Base-by-base conservation (phyloP, 768 basidiomycete species). In the Kwoniella europaea region DNA sequence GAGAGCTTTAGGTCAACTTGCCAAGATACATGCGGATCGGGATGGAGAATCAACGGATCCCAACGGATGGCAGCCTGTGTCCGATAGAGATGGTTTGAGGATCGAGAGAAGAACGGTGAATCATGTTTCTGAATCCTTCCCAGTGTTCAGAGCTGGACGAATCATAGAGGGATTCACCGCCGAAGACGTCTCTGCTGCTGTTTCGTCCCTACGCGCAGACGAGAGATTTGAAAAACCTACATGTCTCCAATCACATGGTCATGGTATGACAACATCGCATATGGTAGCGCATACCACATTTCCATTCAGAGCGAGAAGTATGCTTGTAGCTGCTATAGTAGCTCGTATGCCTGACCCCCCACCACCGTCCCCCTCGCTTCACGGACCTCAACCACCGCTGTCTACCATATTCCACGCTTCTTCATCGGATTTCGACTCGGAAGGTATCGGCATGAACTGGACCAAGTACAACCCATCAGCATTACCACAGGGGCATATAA, bases 111-210 rank as follows among this genome's bases (percentile, higher is more conserved):
- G 91, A 78, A 82, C 90, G n/a, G 87, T 89, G 7, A 87, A 91
- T 0, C 89, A 91, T 65, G 88, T 96, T 6, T 96, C 93, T 5
- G 86, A 91, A 1, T 85, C 88, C 63, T 89, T 94, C 42, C 93
- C 93, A 0, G 89, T 98, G 3, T 91, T 93, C 82, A 91, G 90
- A 75, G 94, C 92, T 0, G 90, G 91, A 79, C 92, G 92, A 84
- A 93, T 98, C 71, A 90, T 98, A 61, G 92, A 98, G 80, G 94
- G 94, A 3, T 88, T 95, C 12, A 92, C 93, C 1, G 94, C 94
- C 0, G 95, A 97, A 79, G 96, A 99, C 81, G 86, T 98, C 44
- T 90, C 89, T 0, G 86, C 90, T 1, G 87, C 87, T 9, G 90
- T 90, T 71, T 87, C 88, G 52, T 88, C 89, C 61, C 91, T 90